A percentile compares a stretch with the other conserved stretches of the same genome.
phyloP scores from a whole-genome alignment of 1,284 basidiomycete genomes.

The Melanopsichium pennsylvanicum region DNA sequence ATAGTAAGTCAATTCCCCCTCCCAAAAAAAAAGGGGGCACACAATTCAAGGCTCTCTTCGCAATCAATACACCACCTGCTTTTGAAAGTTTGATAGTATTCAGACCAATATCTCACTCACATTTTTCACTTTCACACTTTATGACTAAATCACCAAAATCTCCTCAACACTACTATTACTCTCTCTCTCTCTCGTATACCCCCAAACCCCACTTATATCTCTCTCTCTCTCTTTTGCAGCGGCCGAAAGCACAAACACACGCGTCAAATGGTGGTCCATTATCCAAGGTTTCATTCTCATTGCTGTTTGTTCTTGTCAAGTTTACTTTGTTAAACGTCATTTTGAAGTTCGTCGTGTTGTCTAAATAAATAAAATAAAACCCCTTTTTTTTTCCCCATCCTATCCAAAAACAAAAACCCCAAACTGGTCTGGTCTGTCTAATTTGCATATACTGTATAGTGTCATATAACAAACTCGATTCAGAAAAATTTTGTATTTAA shows the following conservation, averaged over 20 bases:
- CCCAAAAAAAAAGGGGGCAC: too few relatives aligned
- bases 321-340: constrained; percentile 89
- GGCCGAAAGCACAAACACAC: constrained; percentile 75
- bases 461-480: too few relatives aligned
- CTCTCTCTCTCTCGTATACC: too few relatives aligned
- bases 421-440: neutral
- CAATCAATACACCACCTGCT: too few relatives aligned
- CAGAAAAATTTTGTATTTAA: too few relatives aligned
- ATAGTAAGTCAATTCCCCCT: constrained; percentile 70
- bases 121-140: too few relatives aligned
- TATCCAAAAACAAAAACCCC: neutral
- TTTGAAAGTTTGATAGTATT: too few relatives aligned
- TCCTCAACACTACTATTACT: too few relatives aligned
- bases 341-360: constrained; percentile 55
- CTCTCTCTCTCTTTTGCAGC: constrained; percentile 51
- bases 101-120: neutral
- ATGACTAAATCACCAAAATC: too few relatives aligned
- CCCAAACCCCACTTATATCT: neutral
- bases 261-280: constrained; percentile 99
- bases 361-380: constrained; percentile 1
- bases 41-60: too few relatives aligned
- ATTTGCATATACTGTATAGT: too few relatives aligned
- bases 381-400: too few relatives aligned
- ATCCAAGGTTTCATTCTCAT: constrained; percentile 87
- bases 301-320: constrained; percentile 91